Conservation (phyloP, 768 basidiomycete genomes). For the Pisolithus tinctorius region DNA sequence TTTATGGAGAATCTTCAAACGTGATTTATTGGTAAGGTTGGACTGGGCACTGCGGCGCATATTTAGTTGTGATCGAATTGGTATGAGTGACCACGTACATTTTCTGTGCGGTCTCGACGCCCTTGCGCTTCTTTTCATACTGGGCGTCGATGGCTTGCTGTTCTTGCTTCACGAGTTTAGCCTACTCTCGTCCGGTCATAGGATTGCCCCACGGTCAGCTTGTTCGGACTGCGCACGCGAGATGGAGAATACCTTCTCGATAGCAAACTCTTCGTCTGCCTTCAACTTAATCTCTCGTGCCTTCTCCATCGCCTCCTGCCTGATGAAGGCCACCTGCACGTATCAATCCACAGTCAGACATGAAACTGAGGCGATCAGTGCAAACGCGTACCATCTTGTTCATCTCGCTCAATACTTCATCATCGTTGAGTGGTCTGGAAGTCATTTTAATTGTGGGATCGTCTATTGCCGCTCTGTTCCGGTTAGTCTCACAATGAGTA, state of each 20-base stretch:
- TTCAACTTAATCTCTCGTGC: conserved; percentile 95
- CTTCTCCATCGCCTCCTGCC: conserved; percentile 97
- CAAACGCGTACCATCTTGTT: conserved; percentile 85
- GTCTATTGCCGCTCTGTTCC: neutral
- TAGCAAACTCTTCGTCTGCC: conserved; percentile 97
- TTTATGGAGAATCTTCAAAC: conserved; percentile 81
- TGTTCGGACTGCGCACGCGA: neutral
- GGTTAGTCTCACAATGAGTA: neutral
- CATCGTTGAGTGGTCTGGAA: conserved; percentile 80
- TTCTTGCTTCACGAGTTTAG: conserved; percentile 95
- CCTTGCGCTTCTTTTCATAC: conserved; percentile 95
- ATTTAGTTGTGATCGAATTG: neutral
- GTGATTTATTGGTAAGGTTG: conserved; percentile 93
- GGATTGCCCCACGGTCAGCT: neutral
- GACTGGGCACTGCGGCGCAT: conserved; percentile 72
- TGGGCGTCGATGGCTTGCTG: conserved; percentile 90
- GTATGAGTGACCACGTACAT: conserved; percentile 52
- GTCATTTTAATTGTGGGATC: conserved; percentile 42
- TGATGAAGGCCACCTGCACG: conserved; percentile 90
- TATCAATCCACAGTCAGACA: conserved; percentile 2
- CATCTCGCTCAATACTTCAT: conserved; percentile 94
- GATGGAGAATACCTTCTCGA: conserved; percentile 73
- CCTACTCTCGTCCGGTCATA: conserved; percentile 39
- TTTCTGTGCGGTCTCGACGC: conserved; percentile 89
- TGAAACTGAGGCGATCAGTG: neutral